Evolutionary conservation across 2,329 filamentous ascomycete species (phyloP).

Genomic region (Fusarium sterilihyphosum): DNA sequence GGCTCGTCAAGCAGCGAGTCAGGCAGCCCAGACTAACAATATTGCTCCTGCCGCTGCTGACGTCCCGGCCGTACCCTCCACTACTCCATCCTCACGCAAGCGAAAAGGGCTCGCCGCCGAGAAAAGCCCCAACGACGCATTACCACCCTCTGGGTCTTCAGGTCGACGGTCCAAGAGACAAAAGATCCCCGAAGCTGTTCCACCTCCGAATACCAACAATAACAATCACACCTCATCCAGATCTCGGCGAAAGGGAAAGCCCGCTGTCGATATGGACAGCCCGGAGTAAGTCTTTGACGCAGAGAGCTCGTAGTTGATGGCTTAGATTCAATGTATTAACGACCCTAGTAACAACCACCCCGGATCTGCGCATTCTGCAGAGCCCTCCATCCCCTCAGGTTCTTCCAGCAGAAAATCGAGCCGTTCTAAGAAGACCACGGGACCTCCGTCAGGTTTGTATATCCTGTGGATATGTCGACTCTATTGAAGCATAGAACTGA

Average conservation of each 20-base stretch:
- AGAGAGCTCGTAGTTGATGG: not conserved
- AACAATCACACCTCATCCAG: conserved; percentile 49
- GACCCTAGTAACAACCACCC: conserved; percentile 37
- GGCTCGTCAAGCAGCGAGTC: conserved; percentile 84
- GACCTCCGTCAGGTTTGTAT: conserved; percentile 55
- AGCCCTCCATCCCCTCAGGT: conserved; percentile 66
- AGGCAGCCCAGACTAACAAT: conserved; percentile 59
- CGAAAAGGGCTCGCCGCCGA: conserved; percentile 74
- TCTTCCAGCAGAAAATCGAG: conserved; percentile 78
- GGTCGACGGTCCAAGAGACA: conserved; percentile 76
- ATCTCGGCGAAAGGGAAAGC: conserved; percentile 70
- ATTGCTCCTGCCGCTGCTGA: conserved; percentile 52
- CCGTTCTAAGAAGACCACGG: conserved; percentile 72
- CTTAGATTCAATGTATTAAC: conserved; percentile 14
- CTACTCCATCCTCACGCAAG: conserved; percentile 70
- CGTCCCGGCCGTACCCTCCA: conserved; percentile 54
- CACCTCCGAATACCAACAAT: conserved; percentile 44
- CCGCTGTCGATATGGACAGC: conserved; percentile 74
- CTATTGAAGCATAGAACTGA: conserved; percentile 20
- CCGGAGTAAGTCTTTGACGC: conserved; percentile 64
- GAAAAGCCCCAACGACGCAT: conserved; percentile 52
- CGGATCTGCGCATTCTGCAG: conserved; percentile 71
- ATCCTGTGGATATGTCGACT: not conserved
- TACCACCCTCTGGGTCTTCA: conserved; percentile 48
- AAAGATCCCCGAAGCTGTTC: conserved; percentile 66